phyloP scores from a whole-genome alignment of 805 yeast species.

The Lipomyces chichibuensis region DNA sequence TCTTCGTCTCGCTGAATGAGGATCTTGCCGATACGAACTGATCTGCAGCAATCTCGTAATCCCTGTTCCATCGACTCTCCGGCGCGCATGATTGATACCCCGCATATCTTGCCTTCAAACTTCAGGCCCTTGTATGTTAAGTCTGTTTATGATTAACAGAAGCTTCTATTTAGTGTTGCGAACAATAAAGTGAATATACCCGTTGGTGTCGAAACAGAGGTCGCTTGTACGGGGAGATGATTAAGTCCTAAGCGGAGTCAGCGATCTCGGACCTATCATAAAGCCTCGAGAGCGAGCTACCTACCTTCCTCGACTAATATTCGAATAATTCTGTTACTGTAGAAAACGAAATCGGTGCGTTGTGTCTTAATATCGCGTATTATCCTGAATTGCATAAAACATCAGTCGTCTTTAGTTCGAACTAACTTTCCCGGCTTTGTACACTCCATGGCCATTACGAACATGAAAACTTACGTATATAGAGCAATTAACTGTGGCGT shows the following conservation, averaged over 20 bases:
- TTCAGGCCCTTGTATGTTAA: slow-evolving; percentile 71
- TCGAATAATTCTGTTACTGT: slow-evolving; percentile 92
- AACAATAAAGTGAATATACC: slow-evolving; percentile 46
- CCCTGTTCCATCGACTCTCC: slow-evolving; percentile 99
- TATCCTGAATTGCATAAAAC: slow-evolving; percentile 51
- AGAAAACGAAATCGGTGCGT: slow-evolving; percentile 92
- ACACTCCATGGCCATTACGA: neutral
- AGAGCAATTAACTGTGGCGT: slow-evolving; percentile 88
- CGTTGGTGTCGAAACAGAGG: slow-evolving; percentile 73
- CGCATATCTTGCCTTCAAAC: slow-evolving; percentile 92
- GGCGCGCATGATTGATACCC: slow-evolving; percentile 97
- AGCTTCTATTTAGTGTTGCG: neutral
- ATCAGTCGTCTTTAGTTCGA: neutral
- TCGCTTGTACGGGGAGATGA: slow-evolving; percentile 82
- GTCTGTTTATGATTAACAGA: slow-evolving; percentile 50
- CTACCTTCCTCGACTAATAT: slow-evolving; percentile 83
- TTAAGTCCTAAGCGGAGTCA: slow-evolving; percentile 58
- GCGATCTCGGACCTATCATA: neutral
- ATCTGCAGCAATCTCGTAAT: slow-evolving; percentile 92
- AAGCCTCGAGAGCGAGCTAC: neutral
- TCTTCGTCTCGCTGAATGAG: slow-evolving; percentile 98
- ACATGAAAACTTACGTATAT: slow-evolving; percentile 56
- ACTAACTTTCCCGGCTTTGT: too few relatives aligned
- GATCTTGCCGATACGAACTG: slow-evolving; percentile 95
- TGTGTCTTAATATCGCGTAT: slow-evolving; percentile 80